Percentiles rank a stretch among this genome's conserved stretches.
Evolutionary conservation across 345 rosid genomes (phyloP).

Genomic region (Hibiscus syriacus): DNA sequence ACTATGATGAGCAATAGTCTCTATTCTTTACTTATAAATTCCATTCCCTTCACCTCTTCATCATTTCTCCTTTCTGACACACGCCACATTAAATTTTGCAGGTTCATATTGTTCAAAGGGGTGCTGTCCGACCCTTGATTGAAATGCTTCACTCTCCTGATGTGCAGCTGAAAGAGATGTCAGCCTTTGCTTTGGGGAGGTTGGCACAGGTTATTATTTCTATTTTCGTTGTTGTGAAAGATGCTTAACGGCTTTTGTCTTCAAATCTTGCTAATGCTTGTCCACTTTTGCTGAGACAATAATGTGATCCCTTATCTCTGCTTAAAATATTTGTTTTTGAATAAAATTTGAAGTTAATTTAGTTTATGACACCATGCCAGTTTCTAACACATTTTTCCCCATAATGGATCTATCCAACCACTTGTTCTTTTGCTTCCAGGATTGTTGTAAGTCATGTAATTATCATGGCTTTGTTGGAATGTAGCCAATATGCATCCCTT

Average conservation of each 20-base stretch:
- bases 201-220: conserved; percentile 75
- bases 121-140: conserved; percentile 88
- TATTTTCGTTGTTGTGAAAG: background rate
- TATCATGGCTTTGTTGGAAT: background rate
- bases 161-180: conserved; percentile 91
- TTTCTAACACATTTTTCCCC: background rate
- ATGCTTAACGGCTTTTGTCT: background rate
- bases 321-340: background rate
- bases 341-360: background rate
- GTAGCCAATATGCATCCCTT: background rate
- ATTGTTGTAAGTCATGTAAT: background rate
- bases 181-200: conserved; percentile 98
- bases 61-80: background rate
- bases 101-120: conserved; percentile 99
- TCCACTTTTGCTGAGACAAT: background rate
- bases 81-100: no score
- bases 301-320: no score
- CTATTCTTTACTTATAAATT: background rate
- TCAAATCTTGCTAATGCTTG: background rate
- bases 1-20: background rate
- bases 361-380: background rate
- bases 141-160: conserved; percentile 90
- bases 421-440: background rate
- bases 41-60: background rate
- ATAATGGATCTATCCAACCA: background rate